phyloP scores from a whole-genome alignment of 1,284 basidiomycete genomes.

The Malassezia yamatoensis region DNA sequence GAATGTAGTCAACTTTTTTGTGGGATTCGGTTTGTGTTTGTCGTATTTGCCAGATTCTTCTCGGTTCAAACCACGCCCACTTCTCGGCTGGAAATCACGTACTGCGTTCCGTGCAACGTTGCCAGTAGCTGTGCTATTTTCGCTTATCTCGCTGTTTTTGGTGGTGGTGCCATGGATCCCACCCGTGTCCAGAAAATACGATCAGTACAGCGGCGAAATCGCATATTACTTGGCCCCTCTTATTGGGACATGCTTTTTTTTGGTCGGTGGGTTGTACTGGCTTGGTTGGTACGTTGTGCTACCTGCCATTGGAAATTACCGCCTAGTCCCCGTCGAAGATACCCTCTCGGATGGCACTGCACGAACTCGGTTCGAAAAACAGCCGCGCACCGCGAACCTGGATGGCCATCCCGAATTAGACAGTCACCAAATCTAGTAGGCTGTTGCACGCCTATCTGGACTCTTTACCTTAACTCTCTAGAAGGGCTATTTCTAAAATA shows the following conservation, averaged over 20 bases:
- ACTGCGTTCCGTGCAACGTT: conserved; percentile 44
- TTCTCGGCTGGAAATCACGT: conserved; percentile 22
- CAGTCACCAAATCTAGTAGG: no score
- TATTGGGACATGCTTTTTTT: conserved; percentile 31
- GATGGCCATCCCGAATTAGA: no score
- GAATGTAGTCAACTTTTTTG: conserved; percentile 52
- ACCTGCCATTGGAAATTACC: conserved; percentile 54
- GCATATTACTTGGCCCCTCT: conserved; percentile 24
- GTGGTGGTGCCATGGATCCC: conserved; percentile 56
- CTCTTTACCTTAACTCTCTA: no score
- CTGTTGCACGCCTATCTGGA: no score
- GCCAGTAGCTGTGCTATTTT: conserved; percentile 55
- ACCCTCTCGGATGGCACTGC: conserved; percentile 55
- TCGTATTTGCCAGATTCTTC: conserved; percentile 22
- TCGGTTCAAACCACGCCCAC: conserved; percentile 13
- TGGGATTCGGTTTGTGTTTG: conserved; percentile 55
- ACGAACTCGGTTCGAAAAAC: conserved; percentile 48
- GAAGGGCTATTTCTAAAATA: no score
- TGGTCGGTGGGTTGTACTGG: conserved; percentile 55
- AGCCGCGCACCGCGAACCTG: not conserved
- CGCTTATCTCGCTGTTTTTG: conserved; percentile 54
- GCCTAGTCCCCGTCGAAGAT: conserved; percentile 18
- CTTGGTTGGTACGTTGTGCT: conserved; percentile 51
- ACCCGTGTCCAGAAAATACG: conserved; percentile 38
- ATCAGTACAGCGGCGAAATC: conserved; percentile 7